phyloP scores from a whole-genome alignment of 768 basidiomycete genomes.

The Boletus coccyginus region DNA sequence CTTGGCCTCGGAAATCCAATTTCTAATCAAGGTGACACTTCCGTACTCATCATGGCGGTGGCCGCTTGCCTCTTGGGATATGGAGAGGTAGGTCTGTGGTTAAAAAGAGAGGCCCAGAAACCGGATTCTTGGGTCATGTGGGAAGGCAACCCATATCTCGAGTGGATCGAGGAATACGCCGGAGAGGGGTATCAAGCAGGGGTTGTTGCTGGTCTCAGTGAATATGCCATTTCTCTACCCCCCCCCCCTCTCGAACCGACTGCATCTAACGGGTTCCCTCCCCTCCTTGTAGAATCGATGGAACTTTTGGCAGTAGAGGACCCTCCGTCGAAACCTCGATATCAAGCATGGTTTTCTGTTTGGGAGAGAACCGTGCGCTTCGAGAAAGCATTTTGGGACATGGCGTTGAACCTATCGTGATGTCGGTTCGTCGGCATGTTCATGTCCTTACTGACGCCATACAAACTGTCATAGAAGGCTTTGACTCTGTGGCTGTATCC shows the following conservation, averaged over 20 bases:
- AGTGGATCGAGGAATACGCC: background rate
- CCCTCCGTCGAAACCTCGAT: background rate
- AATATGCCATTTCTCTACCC: background rate
- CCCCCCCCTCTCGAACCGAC: background rate
- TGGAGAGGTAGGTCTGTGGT: background rate
- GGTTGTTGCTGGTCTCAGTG: background rate
- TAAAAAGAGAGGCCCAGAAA: constrained; percentile 1
- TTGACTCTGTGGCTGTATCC: background rate
- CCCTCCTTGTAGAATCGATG: background rate
- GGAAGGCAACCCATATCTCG: constrained; percentile 2
- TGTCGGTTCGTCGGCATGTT: background rate
- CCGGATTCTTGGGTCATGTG: constrained; percentile 2
- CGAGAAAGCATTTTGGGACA: constrained; percentile 8
- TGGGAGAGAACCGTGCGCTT: constrained; percentile 3
- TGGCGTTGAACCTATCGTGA: constrained; percentile 1
- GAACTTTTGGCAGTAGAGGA: background rate
- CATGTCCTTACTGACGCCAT: background rate
- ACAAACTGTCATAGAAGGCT: background rate
- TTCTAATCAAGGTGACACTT: background rate
- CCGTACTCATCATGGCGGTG: background rate
- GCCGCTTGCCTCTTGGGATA: constrained; percentile 3
- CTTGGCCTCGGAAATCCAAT: background rate
- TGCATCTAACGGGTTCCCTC: background rate
- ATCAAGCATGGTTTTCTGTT: constrained; percentile 2
- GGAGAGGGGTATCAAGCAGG: background rate